Base-by-base conservation (phyloP, 2,329 filamentous ascomycete species). In the Xylaria sp. region DNA sequence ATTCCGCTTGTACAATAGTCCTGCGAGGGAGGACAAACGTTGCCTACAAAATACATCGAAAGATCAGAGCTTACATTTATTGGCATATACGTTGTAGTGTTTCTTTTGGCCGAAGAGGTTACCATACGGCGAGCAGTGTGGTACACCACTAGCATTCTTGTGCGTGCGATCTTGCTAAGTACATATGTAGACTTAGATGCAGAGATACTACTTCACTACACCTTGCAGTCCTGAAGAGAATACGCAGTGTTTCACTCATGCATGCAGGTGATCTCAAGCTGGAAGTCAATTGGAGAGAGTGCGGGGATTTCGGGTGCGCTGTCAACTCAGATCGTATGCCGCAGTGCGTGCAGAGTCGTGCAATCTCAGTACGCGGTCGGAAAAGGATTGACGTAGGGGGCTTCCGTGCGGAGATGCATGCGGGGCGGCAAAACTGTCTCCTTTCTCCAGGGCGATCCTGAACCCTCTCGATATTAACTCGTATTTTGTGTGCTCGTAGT, bases 1-100 rank as follows among this genome's bases (percentile, higher is more conserved):
- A 33, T 39, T 13, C 31, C 31, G 23, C 48, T 33, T 69, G 67
- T 66, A 69, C 67, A 66, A 36, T 54, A 55, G 10, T 31, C 52
- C 36, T 13, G 4, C 41, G 36, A 49, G n/a, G 25, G 10, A 56
- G 10, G 56, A 62, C 25, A 59, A 20, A 64, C 6, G 52, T 13
- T 13, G 12, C 25, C 28, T 13, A 36, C 5, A 25, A 36, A 56
- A 39, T 23, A 46, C n/a, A 13, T 18, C 20, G 46, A 23, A 49
- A 33, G 20, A 59, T 51, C 23, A 54, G 23, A 62, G 25, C 33
- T 41, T 20, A 25, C 23, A 39, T 31, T 13, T 7, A 25, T 59
- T 59, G 31, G 58, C 66, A 48, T 57, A 58, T 10, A 28, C 13
- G 41, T 52, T 57, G 31, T 28, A 20, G 9, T 54, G 25, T 43